Percentiles rank a stretch among this genome's conserved stretches.
These are phyloP conservation scores for Corynespora cassiicola DNA, from an alignment of 2,329 filamentous ascomycete species.

Conservation along the genomic window DNA sequence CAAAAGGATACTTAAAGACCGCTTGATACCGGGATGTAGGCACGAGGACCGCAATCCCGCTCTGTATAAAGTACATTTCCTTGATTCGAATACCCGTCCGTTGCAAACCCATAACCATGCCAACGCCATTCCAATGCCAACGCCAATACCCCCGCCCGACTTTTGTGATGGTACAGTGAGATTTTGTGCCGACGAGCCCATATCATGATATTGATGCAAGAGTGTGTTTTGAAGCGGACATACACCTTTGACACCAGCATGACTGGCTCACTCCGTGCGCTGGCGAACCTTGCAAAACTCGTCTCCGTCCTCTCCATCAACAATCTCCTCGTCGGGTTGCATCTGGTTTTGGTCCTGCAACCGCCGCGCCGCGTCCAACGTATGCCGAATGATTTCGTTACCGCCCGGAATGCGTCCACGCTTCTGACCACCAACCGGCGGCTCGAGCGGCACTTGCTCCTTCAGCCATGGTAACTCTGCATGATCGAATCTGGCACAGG, in stretches of 20 bases:
- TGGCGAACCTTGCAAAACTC: too few species aligned
- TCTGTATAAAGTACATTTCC: slow-evolving; percentile 12
- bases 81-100: slow-evolving; percentile 4
- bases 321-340: slow-evolving; percentile 10
- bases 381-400: slow-evolving; percentile 34
- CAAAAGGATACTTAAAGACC: slow-evolving; percentile 1
- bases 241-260: too few species aligned
- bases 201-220: too few species aligned
- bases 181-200: too few species aligned
- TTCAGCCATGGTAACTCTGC: slow-evolving; percentile 50
- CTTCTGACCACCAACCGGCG: slow-evolving; percentile 14
- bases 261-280: too few species aligned
- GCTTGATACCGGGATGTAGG: slow-evolving; percentile 1
- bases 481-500: slow-evolving; percentile 50
- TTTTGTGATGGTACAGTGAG: too few species aligned
- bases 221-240: too few species aligned
- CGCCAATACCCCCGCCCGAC: too few species aligned
- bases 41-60: slow-evolving; percentile 1
- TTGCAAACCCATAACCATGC: not conserved
- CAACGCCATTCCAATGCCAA: not conserved
- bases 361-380: slow-evolving; percentile 24
- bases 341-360: slow-evolving; percentile 13
- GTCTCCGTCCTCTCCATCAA: slow-evolving; percentile 15
- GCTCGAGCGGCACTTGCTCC: slow-evolving; percentile 7
- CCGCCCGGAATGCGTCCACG: slow-evolving; percentile 28